These are phyloP conservation scores for Vitis amurensis DNA, from an alignment of 164 flowering plant genomes.

Conservation along the genomic window DNA sequence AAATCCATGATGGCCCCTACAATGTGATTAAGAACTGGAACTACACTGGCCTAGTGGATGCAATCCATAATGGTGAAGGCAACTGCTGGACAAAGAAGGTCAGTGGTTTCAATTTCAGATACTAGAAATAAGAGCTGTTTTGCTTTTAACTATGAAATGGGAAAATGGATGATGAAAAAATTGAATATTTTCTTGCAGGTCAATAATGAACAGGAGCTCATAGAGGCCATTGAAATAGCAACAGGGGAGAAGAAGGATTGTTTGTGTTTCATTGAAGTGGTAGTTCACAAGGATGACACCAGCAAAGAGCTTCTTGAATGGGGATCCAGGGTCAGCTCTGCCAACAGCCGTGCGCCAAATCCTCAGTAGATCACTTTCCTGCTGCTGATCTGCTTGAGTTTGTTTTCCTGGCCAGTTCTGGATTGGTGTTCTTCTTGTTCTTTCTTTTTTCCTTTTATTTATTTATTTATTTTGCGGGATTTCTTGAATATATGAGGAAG, in stretches of 20 bases:
- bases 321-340: conserved; percentile 45
- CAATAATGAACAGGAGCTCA: conserved; percentile 27
- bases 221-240: conserved; percentile 34
- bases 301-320: conserved; percentile 48
- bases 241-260: conserved; percentile 36
- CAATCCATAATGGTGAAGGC: conserved; percentile 50
- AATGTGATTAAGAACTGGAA: conserved; percentile 60
- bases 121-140: no score
- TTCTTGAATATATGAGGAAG: no score
- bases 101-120: not conserved
- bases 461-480: no score
- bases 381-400: no score
- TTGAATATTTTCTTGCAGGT: conserved; percentile 16
- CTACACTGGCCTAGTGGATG: conserved; percentile 45
- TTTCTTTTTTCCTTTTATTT: no score
- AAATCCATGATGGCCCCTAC: conserved; percentile 53
- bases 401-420: no score
- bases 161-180: no score
- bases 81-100: conserved; percentile 51
- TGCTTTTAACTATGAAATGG: no score
- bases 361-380: conserved; percentile 21
- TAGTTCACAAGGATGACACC: conserved; percentile 44
- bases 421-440: no score
- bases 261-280: conserved; percentile 41
- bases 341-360: conserved; percentile 43